Conservation (phyloP, 441 rosid species). For the Theobroma grandiflorum region DNA sequence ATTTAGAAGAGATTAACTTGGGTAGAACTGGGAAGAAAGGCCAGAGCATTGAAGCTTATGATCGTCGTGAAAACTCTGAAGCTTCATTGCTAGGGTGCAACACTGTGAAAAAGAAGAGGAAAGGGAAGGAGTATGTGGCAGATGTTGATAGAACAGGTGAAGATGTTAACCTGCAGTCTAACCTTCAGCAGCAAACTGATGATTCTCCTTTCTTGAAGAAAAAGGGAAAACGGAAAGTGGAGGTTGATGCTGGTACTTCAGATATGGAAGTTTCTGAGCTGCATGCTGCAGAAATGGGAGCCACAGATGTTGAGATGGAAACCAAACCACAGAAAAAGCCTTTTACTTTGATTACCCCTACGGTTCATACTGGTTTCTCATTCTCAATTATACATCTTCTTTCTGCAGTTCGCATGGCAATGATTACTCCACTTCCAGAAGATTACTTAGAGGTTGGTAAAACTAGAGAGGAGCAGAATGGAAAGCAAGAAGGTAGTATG, state of each 20-base stretch:
- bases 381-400: constrained; percentile 98
- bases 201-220: constrained; percentile 61
- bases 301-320: constrained; percentile 71
- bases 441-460: constrained; percentile 69
- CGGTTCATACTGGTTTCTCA: constrained; percentile 93
- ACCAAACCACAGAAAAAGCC: constrained; percentile 84
- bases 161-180: constrained; percentile 49
- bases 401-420: constrained; percentile 91
- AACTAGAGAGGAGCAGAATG: constrained; percentile 57
- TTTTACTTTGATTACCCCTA: constrained; percentile 87
- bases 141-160: constrained; percentile 58
- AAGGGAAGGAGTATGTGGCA: constrained; percentile 62
- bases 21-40: constrained; percentile 62
- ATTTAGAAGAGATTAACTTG: constrained; percentile 51
- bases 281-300: constrained; percentile 52
- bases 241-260: constrained; percentile 54
- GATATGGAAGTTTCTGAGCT: constrained; percentile 67
- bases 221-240: constrained; percentile 77
- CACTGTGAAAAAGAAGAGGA: constrained; percentile 68
- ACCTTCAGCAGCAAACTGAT: constrained; percentile 53
- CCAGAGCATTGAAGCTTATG: constrained; percentile 51
- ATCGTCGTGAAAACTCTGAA: constrained; percentile 64
- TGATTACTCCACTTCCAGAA: constrained; percentile 72
- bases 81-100: constrained; percentile 61
- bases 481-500: constrained; percentile 51